Evolutionary conservation across 305 asterid species (phyloP), one percentile per base, ranked within the genome.

Genomic region (Rubia tinctorum): DNA sequence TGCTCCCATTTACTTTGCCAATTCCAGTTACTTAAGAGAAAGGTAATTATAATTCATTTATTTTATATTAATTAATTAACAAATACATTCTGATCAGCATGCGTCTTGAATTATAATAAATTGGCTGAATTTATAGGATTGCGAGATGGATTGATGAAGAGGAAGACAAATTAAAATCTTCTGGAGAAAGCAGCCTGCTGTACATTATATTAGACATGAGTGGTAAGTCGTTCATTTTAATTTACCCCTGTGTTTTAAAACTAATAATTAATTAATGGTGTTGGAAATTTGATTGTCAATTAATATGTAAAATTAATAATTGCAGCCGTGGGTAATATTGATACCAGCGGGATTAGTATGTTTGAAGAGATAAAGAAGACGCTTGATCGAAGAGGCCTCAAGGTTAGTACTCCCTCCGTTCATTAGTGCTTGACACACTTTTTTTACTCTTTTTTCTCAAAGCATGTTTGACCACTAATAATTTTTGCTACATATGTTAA

Each of bases 301-400:
- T 53, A 17, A 15, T 53, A 17, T 53, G 1, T 18, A 6, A 53
- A 53, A 10, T 22, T 59, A 59, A 15, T 5, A 8, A 14, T 68
- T 49, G 73, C 89, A 94, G 99, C 98, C 59, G 91, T 95, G 8
- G 99, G 92, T n/a, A 95, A 92, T 88, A 92, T 95, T n/a, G 99
- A 95, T 69, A 95, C 99, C 30, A 95, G 99, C 40, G 99, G 99
- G 71, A 89, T 95, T 53, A 86, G 92, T 85, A 92, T 95, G 99
- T 77, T 92, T 17, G 89, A 95, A 40, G 99, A 95, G 86, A 81
- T 90, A 15, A 86, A 86, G 82, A 92, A 92, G 89, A 83, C 76
- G 62, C 60, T 84, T 2, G 98, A 92, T 25, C 83, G 95, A 72
- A 85, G 93, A 87, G 92, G 87, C 76, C 84, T 89, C 74, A 91